phyloP scores from a whole-genome alignment of 352 stramenopile species.

The Globisporangium parvum region DNA sequence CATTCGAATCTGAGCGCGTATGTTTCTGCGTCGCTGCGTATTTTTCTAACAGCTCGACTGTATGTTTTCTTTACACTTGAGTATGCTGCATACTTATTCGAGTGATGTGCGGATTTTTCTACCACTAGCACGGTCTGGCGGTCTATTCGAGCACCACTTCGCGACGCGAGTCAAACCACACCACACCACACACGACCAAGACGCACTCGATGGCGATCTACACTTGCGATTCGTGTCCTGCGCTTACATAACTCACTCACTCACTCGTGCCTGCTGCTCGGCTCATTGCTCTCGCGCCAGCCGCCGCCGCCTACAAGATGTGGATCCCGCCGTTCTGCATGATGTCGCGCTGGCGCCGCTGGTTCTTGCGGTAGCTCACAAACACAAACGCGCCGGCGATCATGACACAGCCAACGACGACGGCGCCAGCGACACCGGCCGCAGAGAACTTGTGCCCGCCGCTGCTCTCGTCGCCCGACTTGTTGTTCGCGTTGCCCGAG shows the following conservation, averaged over 20 bases:
- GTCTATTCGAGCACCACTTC: too few relatives aligned
- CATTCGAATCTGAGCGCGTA: too few relatives aligned
- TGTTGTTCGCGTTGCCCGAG: constrained; percentile 33
- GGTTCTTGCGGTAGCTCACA: constrained; percentile 72
- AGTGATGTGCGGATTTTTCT: too few relatives aligned
- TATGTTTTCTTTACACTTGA: constrained; percentile 1
- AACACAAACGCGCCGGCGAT: constrained; percentile 36
- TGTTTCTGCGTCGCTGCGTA: too few relatives aligned
- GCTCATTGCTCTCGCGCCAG: background rate
- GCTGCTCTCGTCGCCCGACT: constrained; percentile 3
- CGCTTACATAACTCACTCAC: constrained; percentile 5
- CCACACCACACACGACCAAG: too few relatives aligned
- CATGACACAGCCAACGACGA: constrained; percentile 49
- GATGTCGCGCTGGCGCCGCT: constrained; percentile 68
- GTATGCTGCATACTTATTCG: too few relatives aligned
- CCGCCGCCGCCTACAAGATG: constrained; percentile 21
- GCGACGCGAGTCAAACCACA: too few relatives aligned
- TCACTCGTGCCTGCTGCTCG: background rate
- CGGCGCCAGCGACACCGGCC: constrained; percentile 46
- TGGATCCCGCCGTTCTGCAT: constrained; percentile 58
- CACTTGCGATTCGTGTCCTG: too few relatives aligned
- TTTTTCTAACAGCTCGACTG: too few relatives aligned
- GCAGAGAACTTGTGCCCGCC: constrained; percentile 32
- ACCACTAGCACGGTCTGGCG: too few relatives aligned
- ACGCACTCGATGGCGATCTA: too few relatives aligned